phyloP scores from a whole-genome alignment of 345 rosid genomes.

The Turritis glabra region DNA sequence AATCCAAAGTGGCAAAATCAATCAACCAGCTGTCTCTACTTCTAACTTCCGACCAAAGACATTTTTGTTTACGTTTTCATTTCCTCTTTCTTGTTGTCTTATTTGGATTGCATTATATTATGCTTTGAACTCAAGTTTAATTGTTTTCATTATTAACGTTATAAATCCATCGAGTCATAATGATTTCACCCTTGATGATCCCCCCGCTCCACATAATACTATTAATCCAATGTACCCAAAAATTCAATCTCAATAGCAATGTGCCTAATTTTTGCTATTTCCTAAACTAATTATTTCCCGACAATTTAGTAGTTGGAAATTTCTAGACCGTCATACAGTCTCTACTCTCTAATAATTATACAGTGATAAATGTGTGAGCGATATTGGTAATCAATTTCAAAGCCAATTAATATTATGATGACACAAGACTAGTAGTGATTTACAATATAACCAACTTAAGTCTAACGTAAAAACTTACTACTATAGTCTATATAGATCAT shows the following conservation, averaged over 20 bases:
- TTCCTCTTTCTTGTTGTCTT: not conserved
- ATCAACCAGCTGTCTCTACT: constrained; percentile 50
- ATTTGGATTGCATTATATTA: not conserved
- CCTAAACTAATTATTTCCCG: not conserved
- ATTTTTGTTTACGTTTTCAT: constrained; percentile 12
- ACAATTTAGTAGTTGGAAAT: not conserved
- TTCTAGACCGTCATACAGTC: not conserved
- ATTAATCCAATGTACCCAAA: constrained; percentile 1
- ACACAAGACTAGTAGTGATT: not conserved
- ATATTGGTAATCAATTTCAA: not conserved
- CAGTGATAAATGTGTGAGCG: not conserved
- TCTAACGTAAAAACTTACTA: not conserved
- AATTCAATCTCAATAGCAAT: not conserved
- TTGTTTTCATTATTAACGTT: not conserved
- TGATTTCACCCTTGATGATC: not conserved
- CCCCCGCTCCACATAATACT: not conserved
- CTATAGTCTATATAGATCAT: not conserved
- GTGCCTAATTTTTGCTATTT: not conserved
- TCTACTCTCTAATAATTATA: not conserved
- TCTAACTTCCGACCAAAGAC: constrained; percentile 19
- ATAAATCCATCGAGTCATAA: not conserved
- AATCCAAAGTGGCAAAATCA: constrained; percentile 14
- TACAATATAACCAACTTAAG: not conserved
- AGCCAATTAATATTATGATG: not conserved
- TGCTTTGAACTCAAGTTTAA: not conserved